phyloP scores from a whole-genome alignment of 768 basidiomycete genomes.

The Hypholoma sublateritium region DNA sequence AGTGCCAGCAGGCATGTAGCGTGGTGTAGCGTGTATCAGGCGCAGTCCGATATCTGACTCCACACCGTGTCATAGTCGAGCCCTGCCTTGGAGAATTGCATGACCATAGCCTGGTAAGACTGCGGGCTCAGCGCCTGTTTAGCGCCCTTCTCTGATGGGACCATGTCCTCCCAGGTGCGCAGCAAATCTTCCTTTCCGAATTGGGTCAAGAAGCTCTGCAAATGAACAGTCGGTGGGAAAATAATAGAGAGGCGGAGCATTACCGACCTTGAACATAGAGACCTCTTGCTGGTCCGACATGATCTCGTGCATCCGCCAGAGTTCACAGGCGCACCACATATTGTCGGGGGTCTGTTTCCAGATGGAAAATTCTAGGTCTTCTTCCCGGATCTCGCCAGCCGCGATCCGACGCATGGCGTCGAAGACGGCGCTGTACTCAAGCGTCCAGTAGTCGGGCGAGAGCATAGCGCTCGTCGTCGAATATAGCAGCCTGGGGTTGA shows the following conservation, averaged over 20 bases:
- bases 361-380: conserved; percentile 30
- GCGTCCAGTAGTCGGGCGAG: conserved; percentile 29
- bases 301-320: conserved; percentile 30
- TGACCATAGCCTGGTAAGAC: conserved; percentile 25
- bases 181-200: conserved; percentile 25
- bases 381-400: conserved; percentile 22
- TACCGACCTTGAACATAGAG: conserved; percentile 25
- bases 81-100: conserved; percentile 25
- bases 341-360: conserved; percentile 25
- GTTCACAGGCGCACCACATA: conserved; percentile 27
- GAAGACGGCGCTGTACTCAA: conserved; percentile 27
- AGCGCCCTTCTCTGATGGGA: conserved; percentile 3
- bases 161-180: conserved; percentile 25
- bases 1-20: not conserved
- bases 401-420: conserved; percentile 26
- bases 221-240: not conserved
- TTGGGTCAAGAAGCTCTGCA: conserved; percentile 23
- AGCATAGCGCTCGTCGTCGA: conserved; percentile 28
- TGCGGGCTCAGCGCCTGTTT: conserved; percentile 15
- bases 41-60: conserved; percentile 22
- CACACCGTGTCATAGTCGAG: conserved; percentile 30
- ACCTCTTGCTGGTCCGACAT: conserved; percentile 28
- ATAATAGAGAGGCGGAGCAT: not conserved
- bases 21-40: not conserved
- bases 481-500: conserved; percentile 28